Conservation (phyloP, 768 basidiomycete genomes). For the Tulasnella sp. region DNA sequence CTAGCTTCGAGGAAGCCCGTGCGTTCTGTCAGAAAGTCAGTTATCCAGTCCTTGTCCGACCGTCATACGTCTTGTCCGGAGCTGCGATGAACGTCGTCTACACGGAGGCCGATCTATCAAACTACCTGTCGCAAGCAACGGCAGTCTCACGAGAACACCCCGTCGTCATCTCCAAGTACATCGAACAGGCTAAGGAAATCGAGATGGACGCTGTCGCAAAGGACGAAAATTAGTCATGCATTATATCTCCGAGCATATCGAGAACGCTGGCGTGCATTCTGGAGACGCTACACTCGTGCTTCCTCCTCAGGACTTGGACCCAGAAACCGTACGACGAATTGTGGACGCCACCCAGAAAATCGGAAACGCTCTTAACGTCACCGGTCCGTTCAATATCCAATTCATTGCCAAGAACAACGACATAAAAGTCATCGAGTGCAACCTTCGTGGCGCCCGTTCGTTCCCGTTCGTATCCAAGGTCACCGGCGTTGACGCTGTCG, state of each 20-base stretch:
- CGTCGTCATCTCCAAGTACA: slow-evolving; percentile 98
- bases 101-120: slow-evolving; percentile 84
- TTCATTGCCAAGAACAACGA: slow-evolving; percentile 99
- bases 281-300: slow-evolving; percentile 98
- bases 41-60: slow-evolving; percentile 94
- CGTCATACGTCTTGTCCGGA: slow-evolving; percentile 98
- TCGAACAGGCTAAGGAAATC: slow-evolving; percentile 99
- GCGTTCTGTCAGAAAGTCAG: slow-evolving; percentile 91
- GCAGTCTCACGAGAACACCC: slow-evolving; percentile 96
- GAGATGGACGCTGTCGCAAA: slow-evolving; percentile 99
- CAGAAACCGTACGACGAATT: slow-evolving; percentile 92
- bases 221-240: slow-evolving; percentile 98
- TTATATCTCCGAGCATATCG: slow-evolving; percentile 98
- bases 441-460: slow-evolving; percentile 93
- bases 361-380: slow-evolving; percentile 95
- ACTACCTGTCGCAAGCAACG: slow-evolving; percentile 92
- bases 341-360: slow-evolving; percentile 98
- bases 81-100: slow-evolving; percentile 99
- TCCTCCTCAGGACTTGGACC: slow-evolving; percentile 97
- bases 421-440: slow-evolving; percentile 99
- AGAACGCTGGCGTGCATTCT: slow-evolving; percentile 98
- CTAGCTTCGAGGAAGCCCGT: slow-evolving; percentile 84
- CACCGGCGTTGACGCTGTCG: slow-evolving; percentile 96
- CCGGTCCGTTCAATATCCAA: slow-evolving; percentile 99
- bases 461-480: slow-evolving; percentile 99